Evolutionary conservation across 202 grass and related monocot genomes (phyloP), one percentile per base, ranked within the genome.

Genomic region (Cymbopogon flexuosus): DNA sequence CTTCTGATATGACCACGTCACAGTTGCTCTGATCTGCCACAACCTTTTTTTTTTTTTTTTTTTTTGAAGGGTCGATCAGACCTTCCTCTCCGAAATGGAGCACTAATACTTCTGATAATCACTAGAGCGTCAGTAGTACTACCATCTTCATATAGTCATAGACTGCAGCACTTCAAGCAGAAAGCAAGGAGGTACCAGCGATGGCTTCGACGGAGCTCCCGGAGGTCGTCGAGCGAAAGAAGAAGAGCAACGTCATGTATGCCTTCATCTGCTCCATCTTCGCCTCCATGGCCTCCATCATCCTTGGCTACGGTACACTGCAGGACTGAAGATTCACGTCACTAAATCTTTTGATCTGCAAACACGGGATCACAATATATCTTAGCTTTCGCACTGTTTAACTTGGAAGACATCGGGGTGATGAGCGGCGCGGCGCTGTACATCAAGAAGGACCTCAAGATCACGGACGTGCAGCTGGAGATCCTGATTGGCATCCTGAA

Each of bases 361-460:
- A 6, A 29, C 57, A 61, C 3, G 57, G 29, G 42, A 11, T 78
- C 61, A 51, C 10, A 1, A 37, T 8, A 31, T 74, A n/a, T n/a
- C n/a, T n/a, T n/a, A n/a, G n/a, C 1, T 49, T 2, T 13, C 57
- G 12, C 10, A 15, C n/a, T 62, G 57, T 40, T 80, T 33, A 0
- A 30, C 68, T 31, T 66, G 6, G 31, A 57, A 91, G 89, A 88
- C 70, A 91, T 91, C 29, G 86, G 89, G 46, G 89, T 91, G 79
- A 86, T 91, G 86, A 91, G 89, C 24, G 89, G 89, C 0, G 83
- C 83, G 8, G 67, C 76, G 27, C 35, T 91, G 24, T 91, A 88
- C 83, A 91, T 91, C 79, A 91, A 91, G 78, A 77, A 91, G 45
- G 89, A 91, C 62, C 73, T 91, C 2, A 83, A 83, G 74, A 86